These are phyloP conservation scores for Penicillium digitatum DNA, from an alignment of 2,329 filamentous ascomycete species.

Conservation along the genomic window DNA sequence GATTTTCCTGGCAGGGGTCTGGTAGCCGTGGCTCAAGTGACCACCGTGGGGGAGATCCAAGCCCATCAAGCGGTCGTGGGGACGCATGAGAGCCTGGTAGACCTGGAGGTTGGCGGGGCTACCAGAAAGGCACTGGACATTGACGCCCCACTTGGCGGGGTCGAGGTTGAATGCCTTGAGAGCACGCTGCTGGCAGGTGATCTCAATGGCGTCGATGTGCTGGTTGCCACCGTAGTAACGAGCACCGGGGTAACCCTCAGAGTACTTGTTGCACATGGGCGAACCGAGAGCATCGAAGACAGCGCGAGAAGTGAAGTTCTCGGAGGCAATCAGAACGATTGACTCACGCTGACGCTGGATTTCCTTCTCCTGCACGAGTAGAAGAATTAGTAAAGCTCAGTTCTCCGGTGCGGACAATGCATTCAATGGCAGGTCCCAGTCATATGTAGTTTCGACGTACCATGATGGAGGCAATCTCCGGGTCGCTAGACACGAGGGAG, in stretches of 20 bases:
- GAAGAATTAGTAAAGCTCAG: conserved; percentile 29
- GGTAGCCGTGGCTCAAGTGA: conserved; percentile 94
- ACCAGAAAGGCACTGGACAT: conserved; percentile 90
- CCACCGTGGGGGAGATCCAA: conserved; percentile 94
- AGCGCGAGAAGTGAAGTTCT: conserved; percentile 97
- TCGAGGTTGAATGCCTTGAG: conserved; percentile 87
- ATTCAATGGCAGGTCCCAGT: conserved; percentile 2
- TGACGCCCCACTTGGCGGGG: conserved; percentile 91
- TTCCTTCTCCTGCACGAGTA: conserved; percentile 67
- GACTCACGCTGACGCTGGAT: conserved; percentile 97
- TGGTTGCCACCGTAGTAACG: conserved; percentile 99
- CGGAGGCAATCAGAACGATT: conserved; percentile 96
- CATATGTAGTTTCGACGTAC: conserved; percentile 50
- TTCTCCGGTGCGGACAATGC: neutral
- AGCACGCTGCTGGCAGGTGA: conserved; percentile 89
- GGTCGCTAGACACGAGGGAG: conserved; percentile 83
- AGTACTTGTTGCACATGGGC: conserved; percentile 99
- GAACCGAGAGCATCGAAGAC: conserved; percentile 96
- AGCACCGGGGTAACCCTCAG: conserved; percentile 94
- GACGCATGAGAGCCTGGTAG: conserved; percentile 90
- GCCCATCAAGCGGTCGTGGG: conserved; percentile 94
- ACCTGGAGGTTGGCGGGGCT: conserved; percentile 96
- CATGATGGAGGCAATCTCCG: conserved; percentile 96
- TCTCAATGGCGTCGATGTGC: conserved; percentile 95
- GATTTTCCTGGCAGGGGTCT: conserved; percentile 89